Base-by-base conservation (phyloP, 2,329 filamentous ascomycete species). In the Diaporthe sp. region DNA sequence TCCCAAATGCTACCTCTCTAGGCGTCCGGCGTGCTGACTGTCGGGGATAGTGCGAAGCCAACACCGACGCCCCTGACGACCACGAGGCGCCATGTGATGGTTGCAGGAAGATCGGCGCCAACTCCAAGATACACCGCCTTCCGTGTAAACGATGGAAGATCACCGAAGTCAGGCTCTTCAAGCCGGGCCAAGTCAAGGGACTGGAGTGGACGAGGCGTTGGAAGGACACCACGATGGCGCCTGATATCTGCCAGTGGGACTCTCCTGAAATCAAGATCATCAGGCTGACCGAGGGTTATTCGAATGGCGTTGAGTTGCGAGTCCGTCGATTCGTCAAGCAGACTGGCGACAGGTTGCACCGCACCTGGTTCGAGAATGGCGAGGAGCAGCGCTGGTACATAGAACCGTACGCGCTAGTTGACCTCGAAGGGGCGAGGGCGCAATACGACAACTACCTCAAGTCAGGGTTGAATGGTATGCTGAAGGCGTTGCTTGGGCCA, bases 121-220 rank as follows among this genome's bases (percentile, higher is more conserved):
- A 85, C 74, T 84, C 83, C n/a, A 89, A 86, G 75, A 83, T 89
- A 2, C 87, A 86, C 77, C 85, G 88, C 8, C 84, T 91, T 55
- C 89, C 88, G 12, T 92, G 90, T 77, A 82, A 91, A 70, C 86
- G 90, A n/a, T 89, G 89, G 80, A 92, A 91, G 78, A 88, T 92
- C 75, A 88, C 87, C 13, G 89, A 91, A 70, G 84, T 91, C 65
- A 85, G 84, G 66, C 83, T 92, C 12, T 91, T 88, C 80, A 91
- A 91, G 78, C 87, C 88, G 0, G 88, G 88, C 9, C 88, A 89
- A 76, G 89, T 91, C 32, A 86, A 88, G 65, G 89, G 89, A 0
- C 86, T 86, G 74, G 88, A 91, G 77, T 92, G 90, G 90, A 91
- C 89, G 2, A 84, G 84, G 30, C 85, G 90, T 53, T 92, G 90